phyloP scores from a whole-genome alignment of 768 basidiomycete species.

The Pholiota microspora region DNA sequence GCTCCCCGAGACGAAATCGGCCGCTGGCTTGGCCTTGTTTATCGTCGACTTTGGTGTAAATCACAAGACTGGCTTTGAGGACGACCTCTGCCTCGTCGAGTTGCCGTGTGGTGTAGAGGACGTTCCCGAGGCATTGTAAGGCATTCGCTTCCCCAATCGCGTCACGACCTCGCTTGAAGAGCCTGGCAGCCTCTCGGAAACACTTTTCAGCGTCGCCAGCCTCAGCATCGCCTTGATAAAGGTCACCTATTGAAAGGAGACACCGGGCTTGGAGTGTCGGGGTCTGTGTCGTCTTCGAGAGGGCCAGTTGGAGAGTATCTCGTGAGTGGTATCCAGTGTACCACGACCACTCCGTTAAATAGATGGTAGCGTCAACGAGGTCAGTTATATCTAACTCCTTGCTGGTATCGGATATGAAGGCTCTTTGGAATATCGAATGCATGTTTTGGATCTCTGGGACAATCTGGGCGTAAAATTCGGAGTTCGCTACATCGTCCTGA shows the following conservation, averaged over 20 bases:
- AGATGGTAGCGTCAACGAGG: neutral
- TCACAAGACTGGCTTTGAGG: neutral
- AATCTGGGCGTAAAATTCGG: neutral
- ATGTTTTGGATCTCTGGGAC: neutral
- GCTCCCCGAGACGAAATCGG: neutral
- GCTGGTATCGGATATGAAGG: neutral
- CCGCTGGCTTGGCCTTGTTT: neutral
- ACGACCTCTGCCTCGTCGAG: neutral
- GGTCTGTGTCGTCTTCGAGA: neutral
- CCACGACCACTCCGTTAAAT: neutral
- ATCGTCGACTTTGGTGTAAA: neutral
- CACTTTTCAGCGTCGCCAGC: neutral
- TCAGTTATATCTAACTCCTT: neutral
- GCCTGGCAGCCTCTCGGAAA: neutral
- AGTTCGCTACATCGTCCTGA: neutral
- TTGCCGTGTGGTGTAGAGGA: neutral
- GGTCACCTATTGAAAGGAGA: neutral
- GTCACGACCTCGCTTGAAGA: neutral
- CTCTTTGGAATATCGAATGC: neutral
- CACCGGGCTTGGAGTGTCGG: neutral
- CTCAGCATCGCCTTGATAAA: neutral
- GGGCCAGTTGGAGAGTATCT: neutral
- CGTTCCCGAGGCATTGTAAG: neutral
- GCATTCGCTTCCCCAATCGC: neutral
- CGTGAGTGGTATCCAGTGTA: neutral